Evolutionary conservation across 805 yeast species (phyloP), one percentile per base, ranked within the genome.

Genomic region (Jamesozyma rosinii): DNA sequence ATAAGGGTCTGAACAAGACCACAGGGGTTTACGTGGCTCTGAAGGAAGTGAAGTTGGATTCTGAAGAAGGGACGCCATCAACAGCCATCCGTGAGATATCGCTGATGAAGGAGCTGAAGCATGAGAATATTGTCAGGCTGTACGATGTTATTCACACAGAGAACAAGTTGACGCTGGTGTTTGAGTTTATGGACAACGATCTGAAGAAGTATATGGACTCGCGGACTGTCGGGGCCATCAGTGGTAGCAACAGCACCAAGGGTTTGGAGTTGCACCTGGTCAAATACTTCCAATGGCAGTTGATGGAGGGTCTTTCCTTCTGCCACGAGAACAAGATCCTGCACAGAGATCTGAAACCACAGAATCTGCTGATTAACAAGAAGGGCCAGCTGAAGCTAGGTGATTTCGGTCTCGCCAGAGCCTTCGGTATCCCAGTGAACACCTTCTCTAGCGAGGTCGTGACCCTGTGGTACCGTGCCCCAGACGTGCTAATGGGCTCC

Each of bases 371-470:
- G 59, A 90, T 92, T 55, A 88, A 92, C 66, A 89, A 88, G 62
- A 96, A 89, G 59, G 97, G 98, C 33, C 90, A 86, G 63, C 74
- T 92, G 61, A 88, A 88, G 62, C 69, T 83, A 40, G 92, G 89
- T 1, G 94, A 92, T 67, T 92, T 92, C 61, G 98, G 98, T 29
- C 72, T 92, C 41, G 98, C 98, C 0, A 71, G 98, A 48, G 97
- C 97, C 0, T 92, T 88, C 64, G 98, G 98, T 41, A 96, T 92
- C 13, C 98, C 98, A 1, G 76, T 92, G 48, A 77, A 96, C 57
- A 95, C 96, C 1, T 92, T 90, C 59, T 90, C 98, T 11, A 97
- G 92, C 66, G 98, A 92, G 64, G 97, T 92, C 38, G 98, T 92
- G 39, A 92, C 98, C 0, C 69, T 92, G 53, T 92, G 98, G 98